A percentile compares a stretch with the other conserved stretches of the same genome.
Conservation (phyloP, 2,329 filamentous ascomycete species). For the Orbilia blumenaviensis region DNA sequence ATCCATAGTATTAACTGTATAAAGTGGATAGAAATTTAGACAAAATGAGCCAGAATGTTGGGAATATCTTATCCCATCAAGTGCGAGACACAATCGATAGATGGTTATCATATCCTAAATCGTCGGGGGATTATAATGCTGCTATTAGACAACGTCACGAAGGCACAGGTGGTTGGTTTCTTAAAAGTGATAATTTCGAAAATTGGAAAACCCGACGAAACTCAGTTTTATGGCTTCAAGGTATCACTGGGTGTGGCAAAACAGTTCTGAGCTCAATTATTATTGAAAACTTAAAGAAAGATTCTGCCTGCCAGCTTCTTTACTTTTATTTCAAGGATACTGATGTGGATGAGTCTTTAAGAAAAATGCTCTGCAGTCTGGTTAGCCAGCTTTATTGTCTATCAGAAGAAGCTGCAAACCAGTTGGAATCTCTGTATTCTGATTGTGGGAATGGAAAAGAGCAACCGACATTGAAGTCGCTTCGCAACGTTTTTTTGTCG, state of each 20-base stretch:
- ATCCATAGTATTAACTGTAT: background rate
- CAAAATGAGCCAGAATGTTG: background rate
- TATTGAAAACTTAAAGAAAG: conserved; percentile 59
- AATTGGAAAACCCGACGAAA: conserved; percentile 59
- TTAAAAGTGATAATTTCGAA: conserved; percentile 58
- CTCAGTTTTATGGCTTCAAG: conserved; percentile 61
- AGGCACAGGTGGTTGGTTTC: conserved; percentile 61
- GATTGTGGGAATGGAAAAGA: conserved; percentile 56
- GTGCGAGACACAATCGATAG: conserved; percentile 29
- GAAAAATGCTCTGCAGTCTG: conserved; percentile 61
- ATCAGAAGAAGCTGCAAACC: conserved; percentile 32
- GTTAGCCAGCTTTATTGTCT: conserved; percentile 60
- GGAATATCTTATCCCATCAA: too few relatives aligned
- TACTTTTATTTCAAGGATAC: conserved; percentile 63
- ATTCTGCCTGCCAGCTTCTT: background rate
- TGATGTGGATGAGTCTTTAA: conserved; percentile 59
- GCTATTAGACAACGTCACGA: conserved; percentile 59
- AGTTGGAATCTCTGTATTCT: conserved; percentile 57
- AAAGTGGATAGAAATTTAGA: background rate
- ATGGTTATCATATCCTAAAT: conserved; percentile 61
- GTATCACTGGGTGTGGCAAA: conserved; percentile 63
- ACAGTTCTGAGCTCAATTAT: conserved; percentile 62
- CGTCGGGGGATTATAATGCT: conserved; percentile 59
- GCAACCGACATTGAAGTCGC: conserved; percentile 56
- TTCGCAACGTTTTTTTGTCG: conserved; percentile 56